Conservation (phyloP, 2,329 filamentous ascomycete genomes). For the Pseudopithomyces chartarum region DNA sequence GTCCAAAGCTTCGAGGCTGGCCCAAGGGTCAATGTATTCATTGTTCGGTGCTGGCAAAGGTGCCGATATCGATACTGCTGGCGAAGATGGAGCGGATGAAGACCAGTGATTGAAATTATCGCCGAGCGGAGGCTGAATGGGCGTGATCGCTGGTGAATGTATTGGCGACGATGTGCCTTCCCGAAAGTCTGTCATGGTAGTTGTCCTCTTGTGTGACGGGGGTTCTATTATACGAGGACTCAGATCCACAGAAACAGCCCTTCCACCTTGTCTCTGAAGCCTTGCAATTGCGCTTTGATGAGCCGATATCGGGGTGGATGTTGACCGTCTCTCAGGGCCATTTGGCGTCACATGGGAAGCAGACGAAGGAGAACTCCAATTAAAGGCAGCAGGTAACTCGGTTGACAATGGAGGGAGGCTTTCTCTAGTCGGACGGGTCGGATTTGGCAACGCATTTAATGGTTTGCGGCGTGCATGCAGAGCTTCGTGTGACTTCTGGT, state of each 20-base stretch:
- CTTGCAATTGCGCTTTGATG: conserved; percentile 21
- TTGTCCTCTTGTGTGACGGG: conserved; percentile 19
- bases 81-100: background rate
- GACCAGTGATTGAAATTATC: conserved; percentile 13
- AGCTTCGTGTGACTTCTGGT: conserved; percentile 12
- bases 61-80: background rate
- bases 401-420: conserved; percentile 27
- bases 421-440: conserved; percentile 22
- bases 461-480: conserved; percentile 33
- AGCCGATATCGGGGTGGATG: conserved; percentile 21
- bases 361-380: conserved; percentile 39
- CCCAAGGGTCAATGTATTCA: conserved; percentile 22
- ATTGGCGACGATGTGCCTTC: background rate
- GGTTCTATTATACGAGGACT: conserved; percentile 15
- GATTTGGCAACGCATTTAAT: conserved; percentile 20
- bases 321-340: conserved; percentile 16
- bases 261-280: conserved; percentile 24
- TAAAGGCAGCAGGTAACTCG: conserved; percentile 34
- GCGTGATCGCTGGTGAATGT: background rate
- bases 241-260: conserved; percentile 27
- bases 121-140: background rate
- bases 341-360: conserved; percentile 26
- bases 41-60: background rate
- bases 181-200: conserved; percentile 8
- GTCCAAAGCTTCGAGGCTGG: conserved; percentile 18